Percentiles rank a stretch among this genome's conserved stretches.
Evolutionary conservation across 2,329 filamentous ascomycete genomes (phyloP).

Genomic region (Thyridium curvatum): DNA sequence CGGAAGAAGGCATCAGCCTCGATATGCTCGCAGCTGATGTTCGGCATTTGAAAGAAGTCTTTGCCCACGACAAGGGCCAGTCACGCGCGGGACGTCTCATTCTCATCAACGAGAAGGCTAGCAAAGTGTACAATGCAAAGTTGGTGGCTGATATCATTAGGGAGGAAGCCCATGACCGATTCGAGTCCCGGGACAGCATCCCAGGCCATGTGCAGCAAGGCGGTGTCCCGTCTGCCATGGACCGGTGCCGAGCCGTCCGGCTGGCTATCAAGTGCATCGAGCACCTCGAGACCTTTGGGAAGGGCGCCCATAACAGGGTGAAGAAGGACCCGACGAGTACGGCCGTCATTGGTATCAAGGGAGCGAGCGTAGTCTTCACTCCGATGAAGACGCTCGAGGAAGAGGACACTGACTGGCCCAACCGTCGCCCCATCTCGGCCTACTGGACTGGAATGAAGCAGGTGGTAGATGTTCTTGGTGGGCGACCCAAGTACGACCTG

Average conservation of each 20-base stretch:
- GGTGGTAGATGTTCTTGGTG: conserved; percentile 79
- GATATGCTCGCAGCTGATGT: conserved; percentile 92
- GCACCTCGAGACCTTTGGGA: conserved; percentile 75
- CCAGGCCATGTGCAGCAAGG: conserved; percentile 94
- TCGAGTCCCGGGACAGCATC: conserved; percentile 86
- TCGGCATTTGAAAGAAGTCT: conserved; percentile 78
- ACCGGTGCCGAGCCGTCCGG: conserved; percentile 84
- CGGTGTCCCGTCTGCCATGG: conserved; percentile 89
- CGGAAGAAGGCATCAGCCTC: conserved; percentile 90
- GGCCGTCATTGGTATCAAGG: conserved; percentile 86
- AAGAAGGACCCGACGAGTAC: conserved; percentile 67
- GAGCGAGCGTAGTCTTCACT: conserved; percentile 82
- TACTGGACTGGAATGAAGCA: conserved; percentile 80
- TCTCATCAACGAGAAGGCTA: conserved; percentile 93
- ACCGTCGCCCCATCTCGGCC: conserved; percentile 74
- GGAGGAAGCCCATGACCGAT: conserved; percentile 84
- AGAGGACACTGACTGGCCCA: conserved; percentile 87
- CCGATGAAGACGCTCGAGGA: conserved; percentile 76
- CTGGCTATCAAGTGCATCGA: conserved; percentile 93
- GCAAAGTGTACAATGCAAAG: conserved; percentile 83
- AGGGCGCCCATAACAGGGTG: conserved; percentile 59
- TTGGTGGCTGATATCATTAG: conserved; percentile 94
- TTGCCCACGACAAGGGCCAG: conserved; percentile 78
- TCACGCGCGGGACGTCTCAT: conserved; percentile 89
- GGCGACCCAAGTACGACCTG: conserved; percentile 50